A percentile compares a stretch with the other conserved stretches of the same genome.
Conservation (phyloP, 2,329 filamentous ascomycete genomes). For the Alternaria triticimaculans region DNA sequence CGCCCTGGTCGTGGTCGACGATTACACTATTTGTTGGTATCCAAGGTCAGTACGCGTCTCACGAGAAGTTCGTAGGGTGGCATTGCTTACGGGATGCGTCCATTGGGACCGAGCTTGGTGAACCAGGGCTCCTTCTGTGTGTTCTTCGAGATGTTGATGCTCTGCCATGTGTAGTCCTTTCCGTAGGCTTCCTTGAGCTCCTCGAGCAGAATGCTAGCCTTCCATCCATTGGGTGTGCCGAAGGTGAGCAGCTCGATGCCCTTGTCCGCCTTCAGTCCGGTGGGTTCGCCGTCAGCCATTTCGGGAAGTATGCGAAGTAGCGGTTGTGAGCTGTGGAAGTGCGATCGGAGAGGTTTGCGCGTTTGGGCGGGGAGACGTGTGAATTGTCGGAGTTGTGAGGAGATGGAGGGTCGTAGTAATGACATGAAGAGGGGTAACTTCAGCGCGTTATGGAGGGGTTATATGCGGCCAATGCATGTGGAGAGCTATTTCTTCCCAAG, state of each 20-base stretch:
- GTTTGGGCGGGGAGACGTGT: slow-evolving; percentile 17
- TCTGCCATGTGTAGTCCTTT: slow-evolving; percentile 63
- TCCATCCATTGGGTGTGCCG: slow-evolving; percentile 58
- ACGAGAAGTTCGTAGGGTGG: background rate
- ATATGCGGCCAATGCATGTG: slow-evolving; percentile 16
- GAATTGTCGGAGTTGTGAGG: slow-evolving; percentile 20
- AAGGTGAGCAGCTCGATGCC: slow-evolving; percentile 71
- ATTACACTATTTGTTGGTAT: slow-evolving; percentile 52
- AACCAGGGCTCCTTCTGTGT: slow-evolving; percentile 73
- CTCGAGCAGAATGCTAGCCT: slow-evolving; percentile 67
- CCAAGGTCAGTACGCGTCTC: background rate
- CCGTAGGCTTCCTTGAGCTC: slow-evolving; percentile 72
- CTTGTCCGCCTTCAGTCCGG: slow-evolving; percentile 65
- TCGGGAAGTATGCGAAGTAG: slow-evolving; percentile 22
- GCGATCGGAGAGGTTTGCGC: slow-evolving; percentile 14
- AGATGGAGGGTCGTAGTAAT: slow-evolving; percentile 23
- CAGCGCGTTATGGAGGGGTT: slow-evolving; percentile 31
- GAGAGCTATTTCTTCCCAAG: background rate
- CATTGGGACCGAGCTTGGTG: slow-evolving; percentile 68
- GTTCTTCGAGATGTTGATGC: slow-evolving; percentile 65
- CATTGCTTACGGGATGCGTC: slow-evolving; percentile 60
- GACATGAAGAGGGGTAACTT: slow-evolving; percentile 24
- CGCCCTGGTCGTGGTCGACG: slow-evolving; percentile 68
- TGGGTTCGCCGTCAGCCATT: slow-evolving; percentile 52
- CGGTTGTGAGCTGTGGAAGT: slow-evolving; percentile 29